Conservation (phyloP, 805 yeast species). For the Wickerhamiella lipophila region DNA sequence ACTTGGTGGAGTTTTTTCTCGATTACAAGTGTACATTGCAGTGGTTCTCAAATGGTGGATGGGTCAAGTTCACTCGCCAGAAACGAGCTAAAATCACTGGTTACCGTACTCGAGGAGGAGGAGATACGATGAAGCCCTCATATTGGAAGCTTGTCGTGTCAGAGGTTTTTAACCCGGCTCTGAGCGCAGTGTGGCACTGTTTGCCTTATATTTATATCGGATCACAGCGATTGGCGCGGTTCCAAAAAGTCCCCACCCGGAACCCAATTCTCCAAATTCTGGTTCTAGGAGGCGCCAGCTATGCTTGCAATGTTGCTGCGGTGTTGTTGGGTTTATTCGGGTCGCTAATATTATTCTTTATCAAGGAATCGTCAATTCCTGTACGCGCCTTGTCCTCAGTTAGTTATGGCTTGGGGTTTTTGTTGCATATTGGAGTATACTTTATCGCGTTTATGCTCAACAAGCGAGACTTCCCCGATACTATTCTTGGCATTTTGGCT, state of each 20-base stretch:
- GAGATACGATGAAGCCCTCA: conserved; percentile 52
- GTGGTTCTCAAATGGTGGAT: conserved; percentile 54
- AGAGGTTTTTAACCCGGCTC: conserved; percentile 50
- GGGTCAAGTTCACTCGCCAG: conserved; percentile 53
- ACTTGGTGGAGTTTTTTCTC: conserved; percentile 76
- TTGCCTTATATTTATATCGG: conserved; percentile 59
- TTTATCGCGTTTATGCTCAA: conserved; percentile 57
- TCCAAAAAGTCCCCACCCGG: conserved; percentile 29
- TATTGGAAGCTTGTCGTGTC: conserved; percentile 55
- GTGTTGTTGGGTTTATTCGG: background rate
- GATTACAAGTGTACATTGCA: conserved; percentile 74
- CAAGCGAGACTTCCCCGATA: conserved; percentile 47
- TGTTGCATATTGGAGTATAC: conserved; percentile 43
- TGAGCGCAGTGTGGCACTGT: conserved; percentile 42
- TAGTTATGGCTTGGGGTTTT: conserved; percentile 38
- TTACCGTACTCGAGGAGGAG: conserved; percentile 41
- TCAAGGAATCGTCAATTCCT: background rate
- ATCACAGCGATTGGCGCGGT: conserved; percentile 55
- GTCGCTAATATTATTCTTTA: background rate
- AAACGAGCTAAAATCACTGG: conserved; percentile 76
- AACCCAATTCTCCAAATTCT: conserved; percentile 44
- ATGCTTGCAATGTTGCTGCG: background rate
- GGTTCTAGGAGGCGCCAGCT: conserved; percentile 22
- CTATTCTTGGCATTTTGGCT: conserved; percentile 50
- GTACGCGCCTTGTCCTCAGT: conserved; percentile 28